Percentiles rank a stretch among this genome's conserved stretches.
phyloP scores from a whole-genome alignment of 371 early-diverging fungal species.

The Mortierella sp. region DNA sequence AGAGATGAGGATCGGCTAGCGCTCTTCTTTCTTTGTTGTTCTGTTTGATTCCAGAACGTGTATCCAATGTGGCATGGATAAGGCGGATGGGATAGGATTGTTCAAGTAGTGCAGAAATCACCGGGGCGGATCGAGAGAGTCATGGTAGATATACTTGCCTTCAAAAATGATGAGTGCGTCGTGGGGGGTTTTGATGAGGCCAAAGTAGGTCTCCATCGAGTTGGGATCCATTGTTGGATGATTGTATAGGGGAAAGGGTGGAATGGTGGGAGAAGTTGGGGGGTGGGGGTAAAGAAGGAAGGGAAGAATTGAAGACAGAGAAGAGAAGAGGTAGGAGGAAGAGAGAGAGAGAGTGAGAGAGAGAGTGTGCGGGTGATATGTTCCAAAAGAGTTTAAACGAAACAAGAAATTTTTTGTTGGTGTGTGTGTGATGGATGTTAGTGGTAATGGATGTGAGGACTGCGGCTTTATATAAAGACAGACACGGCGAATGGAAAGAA shows the following conservation, averaged over 20 bases:
- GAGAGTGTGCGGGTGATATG: neutral
- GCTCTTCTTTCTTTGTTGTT: neutral
- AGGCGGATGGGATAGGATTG: slow-evolving; percentile 83
- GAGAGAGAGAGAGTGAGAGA: neutral
- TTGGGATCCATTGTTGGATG: slow-evolving; percentile 33
- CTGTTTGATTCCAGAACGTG: slow-evolving; percentile 2
- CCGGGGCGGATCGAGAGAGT: neutral
- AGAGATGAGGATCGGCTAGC: neutral
- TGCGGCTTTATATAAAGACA: slow-evolving; percentile 1
- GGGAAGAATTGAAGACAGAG: slow-evolving; percentile 22
- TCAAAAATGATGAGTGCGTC: slow-evolving; percentile 89
- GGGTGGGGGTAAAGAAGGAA: neutral
- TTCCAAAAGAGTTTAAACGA: slow-evolving; percentile 21
- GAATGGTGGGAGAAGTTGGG: neutral
- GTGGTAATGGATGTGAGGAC: slow-evolving; percentile 20
- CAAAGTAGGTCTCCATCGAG: slow-evolving; percentile 81
- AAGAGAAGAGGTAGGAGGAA: slow-evolving; percentile 29
- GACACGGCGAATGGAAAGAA: neutral
- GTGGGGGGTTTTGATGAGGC: slow-evolving; percentile 82
- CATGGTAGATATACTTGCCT: slow-evolving; percentile 43
- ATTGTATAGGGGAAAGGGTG: neutral
- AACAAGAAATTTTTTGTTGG: slow-evolving; percentile 17
- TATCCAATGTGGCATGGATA: slow-evolving; percentile 70
- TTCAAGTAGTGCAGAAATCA: neutral
- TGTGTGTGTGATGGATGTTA: slow-evolving; percentile 8